A percentile compares a stretch with the other conserved stretches of the same genome.
Evolutionary conservation across 805 yeast genomes (phyloP).

Genomic region (Spencermartinsiella europaea): DNA sequence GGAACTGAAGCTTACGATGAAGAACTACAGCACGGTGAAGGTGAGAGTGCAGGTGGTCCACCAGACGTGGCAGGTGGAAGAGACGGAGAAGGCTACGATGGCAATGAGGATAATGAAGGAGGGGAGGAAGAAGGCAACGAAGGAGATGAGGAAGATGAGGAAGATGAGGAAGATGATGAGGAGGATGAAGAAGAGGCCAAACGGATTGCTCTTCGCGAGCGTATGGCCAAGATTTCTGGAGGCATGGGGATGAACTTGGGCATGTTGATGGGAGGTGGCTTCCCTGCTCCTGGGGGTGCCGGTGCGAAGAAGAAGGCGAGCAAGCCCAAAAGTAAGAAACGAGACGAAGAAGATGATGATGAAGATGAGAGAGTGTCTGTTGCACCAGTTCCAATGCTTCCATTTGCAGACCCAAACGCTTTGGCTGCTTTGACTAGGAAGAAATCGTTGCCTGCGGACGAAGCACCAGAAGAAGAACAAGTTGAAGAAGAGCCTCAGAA

Average conservation of each 20-base stretch:
- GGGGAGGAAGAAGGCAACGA: slow-evolving; percentile 24
- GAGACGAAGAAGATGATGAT: slow-evolving; percentile 21
- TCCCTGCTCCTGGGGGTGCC: slow-evolving; percentile 30
- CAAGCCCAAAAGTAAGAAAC: slow-evolving; percentile 26
- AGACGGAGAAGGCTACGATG: neutral
- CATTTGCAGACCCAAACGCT: slow-evolving; percentile 41
- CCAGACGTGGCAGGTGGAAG: neutral
- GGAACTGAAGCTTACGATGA: neutral
- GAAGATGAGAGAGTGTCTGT: slow-evolving; percentile 25
- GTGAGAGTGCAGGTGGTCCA: too few species aligned
- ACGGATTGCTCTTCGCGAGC: slow-evolving; percentile 71
- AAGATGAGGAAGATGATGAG: slow-evolving; percentile 31
- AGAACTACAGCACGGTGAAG: neutral
- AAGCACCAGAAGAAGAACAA: slow-evolving; percentile 9
- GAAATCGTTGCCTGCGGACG: slow-evolving; percentile 14
- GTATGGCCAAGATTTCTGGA: slow-evolving; percentile 96
- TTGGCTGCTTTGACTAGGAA: slow-evolving; percentile 22
- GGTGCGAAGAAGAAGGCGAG: slow-evolving; percentile 22
- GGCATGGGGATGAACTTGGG: slow-evolving; percentile 48
- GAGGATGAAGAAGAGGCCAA: slow-evolving; percentile 49
- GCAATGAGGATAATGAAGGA: slow-evolving; percentile 9
- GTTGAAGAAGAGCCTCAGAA: slow-evolving; percentile 4
- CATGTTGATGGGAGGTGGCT: slow-evolving; percentile 24
- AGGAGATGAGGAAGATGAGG: slow-evolving; percentile 30
- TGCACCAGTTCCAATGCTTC: slow-evolving; percentile 49